phyloP scores from a whole-genome alignment of 495 filamentous ascomycete genomes.

The Trichocladium uniseriatum region DNA sequence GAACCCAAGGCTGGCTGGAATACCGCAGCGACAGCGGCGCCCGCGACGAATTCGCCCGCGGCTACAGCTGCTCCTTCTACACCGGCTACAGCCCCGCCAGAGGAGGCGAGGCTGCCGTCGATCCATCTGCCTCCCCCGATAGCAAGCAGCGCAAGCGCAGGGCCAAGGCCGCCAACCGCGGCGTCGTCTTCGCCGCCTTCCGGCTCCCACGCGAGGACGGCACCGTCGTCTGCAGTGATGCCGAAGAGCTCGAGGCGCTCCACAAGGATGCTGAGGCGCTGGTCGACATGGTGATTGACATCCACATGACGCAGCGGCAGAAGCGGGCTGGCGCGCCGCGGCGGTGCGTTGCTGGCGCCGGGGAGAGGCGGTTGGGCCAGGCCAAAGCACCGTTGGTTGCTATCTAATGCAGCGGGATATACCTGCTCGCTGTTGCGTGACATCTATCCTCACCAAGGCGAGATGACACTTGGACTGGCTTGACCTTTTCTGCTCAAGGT shows the following conservation, averaged over 20 bases:
- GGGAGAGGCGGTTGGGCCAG: background rate
- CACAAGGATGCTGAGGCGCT: constrained; percentile 27
- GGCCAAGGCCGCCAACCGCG: constrained; percentile 21
- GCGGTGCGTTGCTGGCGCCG: background rate
- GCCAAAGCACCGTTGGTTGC: background rate
- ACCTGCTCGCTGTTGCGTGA: too few relatives aligned
- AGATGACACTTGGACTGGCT: too few relatives aligned
- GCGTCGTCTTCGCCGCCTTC: constrained; percentile 37
- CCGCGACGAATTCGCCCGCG: constrained; percentile 27
- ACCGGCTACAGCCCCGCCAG: constrained; percentile 18
- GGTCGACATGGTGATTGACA: constrained; percentile 29
- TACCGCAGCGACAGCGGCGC: constrained; percentile 24
- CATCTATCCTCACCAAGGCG: too few relatives aligned
- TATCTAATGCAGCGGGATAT: background rate
- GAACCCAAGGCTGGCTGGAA: constrained; percentile 32
- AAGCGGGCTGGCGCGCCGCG: background rate
- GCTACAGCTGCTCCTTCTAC: constrained; percentile 35
- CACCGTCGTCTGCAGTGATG: constrained; percentile 3
- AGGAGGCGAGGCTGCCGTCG: too few relatives aligned
- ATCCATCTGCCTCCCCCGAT: background rate
- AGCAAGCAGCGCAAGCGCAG: background rate
- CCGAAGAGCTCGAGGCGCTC: constrained; percentile 20
- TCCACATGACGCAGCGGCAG: constrained; percentile 14
- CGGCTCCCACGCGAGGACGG: constrained; percentile 18
- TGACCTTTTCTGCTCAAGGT: too few relatives aligned